These are phyloP conservation scores for Phaeosphaeria sp. DNA, from an alignment of 2,329 filamentous ascomycete species.

Conservation along the genomic window DNA sequence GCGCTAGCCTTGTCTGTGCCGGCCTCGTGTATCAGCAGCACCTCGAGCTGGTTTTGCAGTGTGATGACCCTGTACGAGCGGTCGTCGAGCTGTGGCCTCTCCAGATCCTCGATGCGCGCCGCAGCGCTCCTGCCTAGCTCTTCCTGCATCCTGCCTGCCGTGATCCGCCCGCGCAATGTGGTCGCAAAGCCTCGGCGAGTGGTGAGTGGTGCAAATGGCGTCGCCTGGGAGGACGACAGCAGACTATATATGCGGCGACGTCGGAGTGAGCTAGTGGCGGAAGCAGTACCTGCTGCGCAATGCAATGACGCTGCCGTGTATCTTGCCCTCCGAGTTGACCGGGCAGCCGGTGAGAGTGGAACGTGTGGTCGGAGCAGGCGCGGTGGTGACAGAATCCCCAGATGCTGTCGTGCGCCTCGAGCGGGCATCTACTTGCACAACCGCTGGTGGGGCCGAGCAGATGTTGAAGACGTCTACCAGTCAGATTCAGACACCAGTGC, in stretches of 20 bases:
- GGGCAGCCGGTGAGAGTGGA: slow-evolving; percentile 11
- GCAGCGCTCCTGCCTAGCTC: slow-evolving; percentile 31
- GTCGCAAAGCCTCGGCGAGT: slow-evolving; percentile 15
- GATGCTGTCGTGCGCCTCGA: slow-evolving; percentile 24
- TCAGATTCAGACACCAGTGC: background rate
- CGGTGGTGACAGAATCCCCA: slow-evolving; percentile 22
- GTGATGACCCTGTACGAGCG: slow-evolving; percentile 86
- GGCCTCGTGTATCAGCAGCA: slow-evolving; percentile 88
- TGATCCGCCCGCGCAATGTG: slow-evolving; percentile 12
- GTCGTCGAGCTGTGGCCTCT: slow-evolving; percentile 85
- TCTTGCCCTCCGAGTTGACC: slow-evolving; percentile 12
- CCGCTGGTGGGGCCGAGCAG: slow-evolving; percentile 19
- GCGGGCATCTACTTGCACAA: slow-evolving; percentile 38
- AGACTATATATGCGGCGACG: slow-evolving; percentile 27
- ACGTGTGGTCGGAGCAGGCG: slow-evolving; percentile 15
- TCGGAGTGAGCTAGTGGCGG: slow-evolving; percentile 29
- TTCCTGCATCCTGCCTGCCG: slow-evolving; percentile 35
- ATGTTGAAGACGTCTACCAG: slow-evolving; percentile 6
- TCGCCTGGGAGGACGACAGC: slow-evolving; percentile 11
- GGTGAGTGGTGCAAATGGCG: slow-evolving; percentile 13
- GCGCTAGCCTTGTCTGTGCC: slow-evolving; percentile 97
- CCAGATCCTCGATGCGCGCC: slow-evolving; percentile 66
- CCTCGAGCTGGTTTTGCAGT: slow-evolving; percentile 86
- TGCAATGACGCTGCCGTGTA: slow-evolving; percentile 21
- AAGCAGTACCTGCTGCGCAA: slow-evolving; percentile 11